phyloP scores from a whole-genome alignment of 2,329 filamentous ascomycete species.

The Aspergillus flavus region DNA sequence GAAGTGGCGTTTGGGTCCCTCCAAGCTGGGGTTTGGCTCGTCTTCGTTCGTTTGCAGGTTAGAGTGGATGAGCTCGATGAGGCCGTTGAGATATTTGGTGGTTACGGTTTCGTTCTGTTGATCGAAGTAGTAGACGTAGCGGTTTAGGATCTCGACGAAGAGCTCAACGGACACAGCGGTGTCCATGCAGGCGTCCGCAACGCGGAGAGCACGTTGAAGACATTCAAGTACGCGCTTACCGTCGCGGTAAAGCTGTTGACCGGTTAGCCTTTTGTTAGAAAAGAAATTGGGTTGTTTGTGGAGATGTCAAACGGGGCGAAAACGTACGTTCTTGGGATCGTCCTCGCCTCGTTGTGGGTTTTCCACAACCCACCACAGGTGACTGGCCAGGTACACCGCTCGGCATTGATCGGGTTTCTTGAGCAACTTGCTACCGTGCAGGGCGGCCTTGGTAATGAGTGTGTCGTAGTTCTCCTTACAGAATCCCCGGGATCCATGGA shows the following conservation, averaged over 20 bases:
- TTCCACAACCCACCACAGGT: constrained; percentile 96
- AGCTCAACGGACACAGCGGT: constrained; percentile 94
- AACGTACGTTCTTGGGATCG: constrained; percentile 74
- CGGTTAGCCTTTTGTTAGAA: neutral
- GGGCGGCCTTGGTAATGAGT: constrained; percentile 93
- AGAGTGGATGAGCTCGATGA: constrained; percentile 97
- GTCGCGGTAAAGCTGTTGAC: constrained; percentile 81
- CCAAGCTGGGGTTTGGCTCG: constrained; percentile 68
- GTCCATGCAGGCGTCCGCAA: constrained; percentile 99
- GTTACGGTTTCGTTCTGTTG: constrained; percentile 98
- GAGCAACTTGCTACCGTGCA: constrained; percentile 94
- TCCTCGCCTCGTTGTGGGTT: constrained; percentile 75
- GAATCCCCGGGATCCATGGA: constrained; percentile 88
- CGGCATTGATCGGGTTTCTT: constrained; percentile 98
- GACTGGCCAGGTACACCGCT: constrained; percentile 93
- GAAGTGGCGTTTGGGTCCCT: constrained; percentile 92
- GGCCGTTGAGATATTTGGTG: constrained; percentile 94
- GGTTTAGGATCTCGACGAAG: constrained; percentile 96
- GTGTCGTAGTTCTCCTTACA: constrained; percentile 98
- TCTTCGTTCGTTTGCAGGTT: constrained; percentile 83
- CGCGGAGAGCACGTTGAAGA: constrained; percentile 88
- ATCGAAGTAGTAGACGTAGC: constrained; percentile 99
- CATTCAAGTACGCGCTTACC: constrained; percentile 97
- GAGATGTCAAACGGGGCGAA: constrained; percentile 21
- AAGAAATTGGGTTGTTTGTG: neutral